Conservation (phyloP, 257 asterid genomes). For the Misopates orontium region DNA sequence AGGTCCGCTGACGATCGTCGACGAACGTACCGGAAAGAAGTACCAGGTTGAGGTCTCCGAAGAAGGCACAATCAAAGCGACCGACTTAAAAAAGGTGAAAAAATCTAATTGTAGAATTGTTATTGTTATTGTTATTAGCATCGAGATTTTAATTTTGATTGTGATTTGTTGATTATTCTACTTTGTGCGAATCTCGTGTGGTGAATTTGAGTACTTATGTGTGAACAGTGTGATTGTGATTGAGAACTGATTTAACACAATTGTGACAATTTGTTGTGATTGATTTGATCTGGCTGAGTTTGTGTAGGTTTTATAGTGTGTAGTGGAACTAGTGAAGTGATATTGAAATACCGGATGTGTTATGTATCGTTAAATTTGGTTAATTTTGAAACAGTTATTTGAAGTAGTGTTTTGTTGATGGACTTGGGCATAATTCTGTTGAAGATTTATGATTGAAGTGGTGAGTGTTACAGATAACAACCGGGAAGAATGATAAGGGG, state of each 20-base stretch:
- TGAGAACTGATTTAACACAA: neutral
- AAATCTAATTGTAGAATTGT: neutral
- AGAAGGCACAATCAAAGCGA: constrained; percentile 83
- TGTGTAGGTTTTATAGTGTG: too few relatives aligned
- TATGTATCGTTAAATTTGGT: too few relatives aligned
- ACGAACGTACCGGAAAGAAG: constrained; percentile 76
- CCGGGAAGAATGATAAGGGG: constrained; percentile 82
- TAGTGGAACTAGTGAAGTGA: too few relatives aligned
- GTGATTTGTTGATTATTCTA: neutral
- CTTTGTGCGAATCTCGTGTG: too few relatives aligned
- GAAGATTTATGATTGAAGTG: constrained; percentile 26
- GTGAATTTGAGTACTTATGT: too few relatives aligned
- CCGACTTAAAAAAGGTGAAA: constrained; percentile 81
- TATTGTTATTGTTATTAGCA: too few relatives aligned
- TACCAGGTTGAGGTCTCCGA: constrained; percentile 84
- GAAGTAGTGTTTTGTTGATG: constrained; percentile 4
- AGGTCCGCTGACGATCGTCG: constrained; percentile 68
- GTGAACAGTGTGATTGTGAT: too few relatives aligned
- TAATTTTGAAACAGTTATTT: neutral
- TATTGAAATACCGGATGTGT: too few relatives aligned
- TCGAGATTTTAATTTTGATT: neutral
- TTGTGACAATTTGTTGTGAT: neutral
- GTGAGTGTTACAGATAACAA: constrained; percentile 59
- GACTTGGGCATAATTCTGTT: constrained; percentile 6
- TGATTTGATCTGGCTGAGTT: neutral